A percentile compares a stretch with the other conserved stretches of the same genome.
Conservation (phyloP, 352 stramenopile species). For the Globisporangium lucens region DNA sequence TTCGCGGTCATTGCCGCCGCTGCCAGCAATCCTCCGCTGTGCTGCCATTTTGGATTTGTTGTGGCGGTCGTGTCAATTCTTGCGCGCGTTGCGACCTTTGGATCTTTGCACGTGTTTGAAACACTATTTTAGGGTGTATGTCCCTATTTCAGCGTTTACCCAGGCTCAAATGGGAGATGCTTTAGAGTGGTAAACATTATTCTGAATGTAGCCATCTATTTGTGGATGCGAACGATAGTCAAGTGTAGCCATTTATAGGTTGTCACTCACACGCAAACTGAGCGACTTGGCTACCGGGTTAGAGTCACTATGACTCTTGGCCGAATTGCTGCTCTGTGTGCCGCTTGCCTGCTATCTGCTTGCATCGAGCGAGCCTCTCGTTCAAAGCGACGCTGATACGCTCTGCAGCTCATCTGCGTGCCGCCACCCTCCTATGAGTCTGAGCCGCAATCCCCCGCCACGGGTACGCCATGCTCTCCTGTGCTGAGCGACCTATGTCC, state of each 20-base stretch:
- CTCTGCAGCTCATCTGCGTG: not conserved
- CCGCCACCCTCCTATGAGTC: constrained; percentile 5
- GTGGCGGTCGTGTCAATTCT: not conserved
- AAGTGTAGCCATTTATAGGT: not conserved
- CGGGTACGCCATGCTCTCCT: constrained; percentile 19
- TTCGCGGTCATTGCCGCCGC: constrained; percentile 10
- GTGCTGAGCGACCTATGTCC: not conserved
- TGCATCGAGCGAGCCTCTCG: not conserved
- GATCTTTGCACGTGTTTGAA: not conserved
- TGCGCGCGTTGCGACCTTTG: constrained; percentile 6
- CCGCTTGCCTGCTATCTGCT: not conserved
- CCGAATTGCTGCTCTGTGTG: not conserved
- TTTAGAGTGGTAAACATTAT: too few relatives aligned
- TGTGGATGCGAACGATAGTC: not conserved
- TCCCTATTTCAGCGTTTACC: too few relatives aligned
- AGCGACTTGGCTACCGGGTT: not conserved
- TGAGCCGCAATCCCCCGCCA: constrained; percentile 24
- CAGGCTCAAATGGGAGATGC: too few relatives aligned
- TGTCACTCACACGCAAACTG: not conserved
- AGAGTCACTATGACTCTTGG: constrained; percentile 1
- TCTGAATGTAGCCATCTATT: not conserved
- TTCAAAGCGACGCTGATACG: not conserved
- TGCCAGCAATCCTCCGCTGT: not conserved
- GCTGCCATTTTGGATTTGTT: constrained; percentile 3
- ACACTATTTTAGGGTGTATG: too few relatives aligned